A percentile compares a stretch with the other conserved stretches of the same genome.
These are phyloP conservation scores for Croton setiger DNA, from an alignment of 441 rosid species.

Conservation along the genomic window DNA sequence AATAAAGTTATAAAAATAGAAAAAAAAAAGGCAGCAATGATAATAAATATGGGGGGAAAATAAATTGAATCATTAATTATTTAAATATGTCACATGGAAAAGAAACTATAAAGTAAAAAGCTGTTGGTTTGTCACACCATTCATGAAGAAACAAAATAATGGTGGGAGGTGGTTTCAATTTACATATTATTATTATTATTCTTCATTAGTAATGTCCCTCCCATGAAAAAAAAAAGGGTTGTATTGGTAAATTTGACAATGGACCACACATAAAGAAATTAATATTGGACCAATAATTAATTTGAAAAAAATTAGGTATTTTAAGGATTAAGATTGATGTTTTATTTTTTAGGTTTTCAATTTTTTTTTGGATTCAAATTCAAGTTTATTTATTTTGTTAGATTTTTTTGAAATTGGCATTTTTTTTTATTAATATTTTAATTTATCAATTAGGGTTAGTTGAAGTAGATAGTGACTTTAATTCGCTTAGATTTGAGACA, in stretches of 20 bases:
- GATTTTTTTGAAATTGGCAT: too few species aligned
- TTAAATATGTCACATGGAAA: conserved; percentile 29
- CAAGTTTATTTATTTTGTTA: too few species aligned
- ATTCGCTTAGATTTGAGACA: too few species aligned
- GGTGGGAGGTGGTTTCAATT: conserved; percentile 12
- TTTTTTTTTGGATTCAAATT: too few species aligned
- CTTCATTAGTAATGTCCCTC: too few species aligned
- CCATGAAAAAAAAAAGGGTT: conserved; percentile 20
- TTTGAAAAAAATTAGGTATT: not conserved
- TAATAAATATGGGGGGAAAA: not conserved
- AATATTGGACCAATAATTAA: conserved; percentile 6
- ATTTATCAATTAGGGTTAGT: too few species aligned
- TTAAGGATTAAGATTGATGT: too few species aligned
- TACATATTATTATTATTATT: not conserved
- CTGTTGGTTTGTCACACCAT: conserved; percentile 20
- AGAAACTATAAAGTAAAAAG: conserved; percentile 25
- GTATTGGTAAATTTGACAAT: conserved; percentile 9
- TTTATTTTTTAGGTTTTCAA: too few species aligned
- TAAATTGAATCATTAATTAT: conserved; percentile 1
- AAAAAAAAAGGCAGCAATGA: conserved; percentile 10
- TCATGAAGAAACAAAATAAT: conserved; percentile 30
- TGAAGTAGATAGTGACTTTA: too few species aligned
- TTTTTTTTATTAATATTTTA: too few species aligned
- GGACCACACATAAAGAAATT: conserved; percentile 8
- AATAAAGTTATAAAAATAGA: not conserved